Percentiles rank a stretch among this genome's conserved stretches.
Evolutionary conservation across 1,139 yeast species (phyloP).

Genomic region (Kodamaea arcana): DNA sequence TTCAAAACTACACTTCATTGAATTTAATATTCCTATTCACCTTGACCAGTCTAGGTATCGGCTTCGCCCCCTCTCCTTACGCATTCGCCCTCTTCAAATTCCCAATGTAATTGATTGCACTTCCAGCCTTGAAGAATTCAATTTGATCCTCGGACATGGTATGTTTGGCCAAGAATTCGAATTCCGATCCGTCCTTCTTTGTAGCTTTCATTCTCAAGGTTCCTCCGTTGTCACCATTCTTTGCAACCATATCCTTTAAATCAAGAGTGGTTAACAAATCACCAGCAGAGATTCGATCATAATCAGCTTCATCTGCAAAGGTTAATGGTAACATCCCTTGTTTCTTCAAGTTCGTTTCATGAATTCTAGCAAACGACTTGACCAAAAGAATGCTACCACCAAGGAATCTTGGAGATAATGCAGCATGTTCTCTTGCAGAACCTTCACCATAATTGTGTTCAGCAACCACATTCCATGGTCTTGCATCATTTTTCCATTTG

Average conservation of each 20-base stretch:
- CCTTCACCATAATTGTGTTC: constrained; percentile 99
- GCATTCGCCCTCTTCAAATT: constrained; percentile 40
- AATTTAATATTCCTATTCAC: too few relatives aligned
- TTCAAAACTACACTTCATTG: too few relatives aligned
- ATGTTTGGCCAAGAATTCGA: constrained; percentile 75
- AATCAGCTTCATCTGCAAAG: constrained; percentile 84
- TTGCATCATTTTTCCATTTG: constrained; percentile 80
- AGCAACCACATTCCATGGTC: constrained; percentile 94
- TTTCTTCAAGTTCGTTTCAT: constrained; percentile 51
- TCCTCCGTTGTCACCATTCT: constrained; percentile 87
- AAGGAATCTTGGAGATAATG: constrained; percentile 87
- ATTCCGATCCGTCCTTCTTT: constrained; percentile 63
- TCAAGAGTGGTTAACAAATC: constrained; percentile 78
- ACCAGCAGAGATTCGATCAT: constrained; percentile 72
- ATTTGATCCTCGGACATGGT: constrained; percentile 97
- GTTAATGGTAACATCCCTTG: constrained; percentile 96
- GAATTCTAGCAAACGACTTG: constrained; percentile 94
- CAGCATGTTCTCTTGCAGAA: constrained; percentile 98
- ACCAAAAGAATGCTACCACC: constrained; percentile 88
- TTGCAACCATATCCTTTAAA: constrained; percentile 71
- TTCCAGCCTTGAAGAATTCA: constrained; percentile 94
- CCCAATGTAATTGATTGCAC: constrained; percentile 93
- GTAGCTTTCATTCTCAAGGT: constrained; percentile 65
- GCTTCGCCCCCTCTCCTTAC: too few relatives aligned
- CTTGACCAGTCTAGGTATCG: too few relatives aligned